Evolutionary conservation across 2,329 filamentous ascomycete species (phyloP).

Genomic region (Pseudogymnoascus sp.): DNA sequence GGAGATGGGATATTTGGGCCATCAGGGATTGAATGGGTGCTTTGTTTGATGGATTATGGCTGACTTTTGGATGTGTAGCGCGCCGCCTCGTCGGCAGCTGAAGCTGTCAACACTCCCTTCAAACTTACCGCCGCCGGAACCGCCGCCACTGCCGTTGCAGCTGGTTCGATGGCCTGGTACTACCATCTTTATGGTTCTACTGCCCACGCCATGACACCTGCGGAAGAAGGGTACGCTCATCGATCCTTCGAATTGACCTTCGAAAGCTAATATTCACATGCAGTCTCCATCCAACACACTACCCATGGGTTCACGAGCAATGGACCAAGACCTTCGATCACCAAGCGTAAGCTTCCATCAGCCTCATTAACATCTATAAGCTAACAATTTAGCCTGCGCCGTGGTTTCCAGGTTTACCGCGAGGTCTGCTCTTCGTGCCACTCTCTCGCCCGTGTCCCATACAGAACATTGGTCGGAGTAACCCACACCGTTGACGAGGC

Average conservation of each 20-base stretch:
- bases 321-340: slow-evolving; percentile 96
- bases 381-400: slow-evolving; percentile 64
- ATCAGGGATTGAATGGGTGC: slow-evolving; percentile 20
- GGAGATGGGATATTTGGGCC: not conserved
- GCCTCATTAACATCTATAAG: slow-evolving; percentile 16
- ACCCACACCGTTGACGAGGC: slow-evolving; percentile 96
- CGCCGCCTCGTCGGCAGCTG: slow-evolving; percentile 60
- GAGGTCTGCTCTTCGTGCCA: slow-evolving; percentile 98
- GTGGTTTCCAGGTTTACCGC: slow-evolving; percentile 98
- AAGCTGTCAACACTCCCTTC: slow-evolving; percentile 66
- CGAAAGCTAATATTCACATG: slow-evolving; percentile 13
- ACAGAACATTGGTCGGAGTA: slow-evolving; percentile 82
- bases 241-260: not conserved
- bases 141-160: slow-evolving; percentile 77
- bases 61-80: slow-evolving; percentile 44
- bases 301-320: slow-evolving; percentile 93
- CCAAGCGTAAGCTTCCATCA: slow-evolving; percentile 64
- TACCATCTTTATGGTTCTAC: slow-evolving; percentile 90
- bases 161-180: slow-evolving; percentile 93
- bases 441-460: slow-evolving; percentile 89
- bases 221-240: slow-evolving; percentile 90
- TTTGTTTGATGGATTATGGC: slow-evolving; percentile 23
- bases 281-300: slow-evolving; percentile 84
- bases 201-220: slow-evolving; percentile 81
- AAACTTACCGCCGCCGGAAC: slow-evolving; percentile 80